phyloP scores from a whole-genome alignment of 1,139 yeast genomes.

The Pichia sp. region DNA sequence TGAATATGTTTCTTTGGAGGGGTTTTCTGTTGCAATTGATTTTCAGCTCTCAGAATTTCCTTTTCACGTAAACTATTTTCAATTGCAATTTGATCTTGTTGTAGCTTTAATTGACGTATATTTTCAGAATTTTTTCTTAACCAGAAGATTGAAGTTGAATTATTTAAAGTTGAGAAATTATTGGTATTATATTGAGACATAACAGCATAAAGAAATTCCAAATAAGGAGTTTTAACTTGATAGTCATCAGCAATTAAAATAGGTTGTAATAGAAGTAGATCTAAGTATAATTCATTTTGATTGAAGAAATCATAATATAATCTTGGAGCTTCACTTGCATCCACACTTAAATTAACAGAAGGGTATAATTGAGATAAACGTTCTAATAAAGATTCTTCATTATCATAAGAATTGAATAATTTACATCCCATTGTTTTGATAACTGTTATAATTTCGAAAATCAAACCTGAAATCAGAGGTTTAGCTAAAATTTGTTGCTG shows the following conservation, averaged over 20 bases:
- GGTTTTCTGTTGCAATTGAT: constrained; percentile 11
- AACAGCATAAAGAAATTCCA: constrained; percentile 78
- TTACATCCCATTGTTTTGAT: constrained; percentile 75
- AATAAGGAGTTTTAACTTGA: constrained; percentile 79
- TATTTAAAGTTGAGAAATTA: constrained; percentile 23
- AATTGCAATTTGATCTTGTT: constrained; percentile 23
- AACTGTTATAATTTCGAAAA: constrained; percentile 65
- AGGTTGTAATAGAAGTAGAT: constrained; percentile 73
- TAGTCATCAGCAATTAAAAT: constrained; percentile 81
- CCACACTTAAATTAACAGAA: constrained; percentile 24
- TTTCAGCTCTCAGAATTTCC: constrained; percentile 15
- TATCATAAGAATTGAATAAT: constrained; percentile 56
- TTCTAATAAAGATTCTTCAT: constrained; percentile 50
- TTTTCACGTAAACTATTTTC: constrained; percentile 20
- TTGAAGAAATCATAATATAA: constrained; percentile 57
- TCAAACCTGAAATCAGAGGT: constrained; percentile 74
- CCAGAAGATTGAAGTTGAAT: constrained; percentile 27
- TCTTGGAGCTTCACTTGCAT: constrained; percentile 41
- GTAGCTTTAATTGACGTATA: constrained; percentile 28
- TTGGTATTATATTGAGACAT: constrained; percentile 62
- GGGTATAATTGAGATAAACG: constrained; percentile 47
- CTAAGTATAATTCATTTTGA: constrained; percentile 52
- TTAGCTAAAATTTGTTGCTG: constrained; percentile 67
- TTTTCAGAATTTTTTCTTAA: constrained; percentile 34
- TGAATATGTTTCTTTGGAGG: constrained; percentile 8